Evolutionary conservation across 2,329 filamentous ascomycete species (phyloP), one percentile per base, ranked within the genome.

Genomic region (Exophiala phaeomuriformis): DNA sequence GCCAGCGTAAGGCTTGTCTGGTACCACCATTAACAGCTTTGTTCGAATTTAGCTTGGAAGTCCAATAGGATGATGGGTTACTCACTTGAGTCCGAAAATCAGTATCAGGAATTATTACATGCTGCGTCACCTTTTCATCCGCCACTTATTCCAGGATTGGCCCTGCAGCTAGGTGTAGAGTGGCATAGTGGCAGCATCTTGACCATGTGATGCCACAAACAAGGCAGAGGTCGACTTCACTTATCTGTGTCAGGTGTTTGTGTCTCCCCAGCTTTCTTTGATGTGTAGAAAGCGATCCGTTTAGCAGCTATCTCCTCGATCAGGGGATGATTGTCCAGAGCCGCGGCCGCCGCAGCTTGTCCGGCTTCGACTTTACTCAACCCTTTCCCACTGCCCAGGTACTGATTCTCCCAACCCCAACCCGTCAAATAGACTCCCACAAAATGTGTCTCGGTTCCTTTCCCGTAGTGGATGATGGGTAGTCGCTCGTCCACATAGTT

Each of bases 401-500:
- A 69, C 51, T 67, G 66, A 46, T 72, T 68, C 19, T 66, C 53
- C 68, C 70, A 75, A 2, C 73, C 74, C 70, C 71, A 76, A 9
- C 74, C 74, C 4, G 68, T 75, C 29, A 77, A 63, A 62, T 74
- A 76, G 4, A 74, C 72, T 1, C 71, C 72, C 35, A 76, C 66
- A 52, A 67, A 73, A 51, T 71, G 76, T 1, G 64, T 69, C 50
- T 72, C 67, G 6, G 65, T 67, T 7, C 72, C 71, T 37, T 63
- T 59, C 30, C 67, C 67, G 39, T 65, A 64, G 41, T 66, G 60
- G 29, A 65, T 57, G 27, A 69, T 41, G 7, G 66, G 64, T 2
- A 66, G 63, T 31, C 63, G 66, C 52, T 75, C 73, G 37, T 74
- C 69, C n/a, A 69, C 71, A 64, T 89, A 90, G 9, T 75, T 72